phyloP scores from a whole-genome alignment of 1,139 yeast genomes.

The Suhomyces choctaworum region DNA sequence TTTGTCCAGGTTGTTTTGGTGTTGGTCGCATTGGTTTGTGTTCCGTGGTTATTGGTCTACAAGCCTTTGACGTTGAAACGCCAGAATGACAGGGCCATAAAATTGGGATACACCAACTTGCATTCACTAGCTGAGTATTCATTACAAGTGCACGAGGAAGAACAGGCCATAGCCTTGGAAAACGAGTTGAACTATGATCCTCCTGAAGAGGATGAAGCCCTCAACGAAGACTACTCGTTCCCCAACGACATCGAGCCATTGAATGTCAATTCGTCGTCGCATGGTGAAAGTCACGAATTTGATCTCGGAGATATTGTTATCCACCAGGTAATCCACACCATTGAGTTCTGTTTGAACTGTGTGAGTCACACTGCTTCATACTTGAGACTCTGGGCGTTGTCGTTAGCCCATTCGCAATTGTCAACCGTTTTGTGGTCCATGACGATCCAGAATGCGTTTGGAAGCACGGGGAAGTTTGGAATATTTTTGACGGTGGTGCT shows the following conservation, averaged over 20 bases:
- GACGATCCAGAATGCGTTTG: slow-evolving; percentile 88
- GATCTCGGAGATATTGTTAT: slow-evolving; percentile 92
- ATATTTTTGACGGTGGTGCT: slow-evolving; percentile 70
- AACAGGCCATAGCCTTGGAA: slow-evolving; percentile 34
- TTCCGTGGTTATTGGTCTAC: slow-evolving; percentile 87
- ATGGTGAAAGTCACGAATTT: slow-evolving; percentile 48
- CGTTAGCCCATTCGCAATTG: slow-evolving; percentile 95
- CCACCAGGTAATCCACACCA: slow-evolving; percentile 97
- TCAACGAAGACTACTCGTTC: slow-evolving; percentile 34
- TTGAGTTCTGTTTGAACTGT: slow-evolving; percentile 95
- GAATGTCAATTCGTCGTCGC: slow-evolving; percentile 25
- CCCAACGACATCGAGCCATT: slow-evolving; percentile 53
- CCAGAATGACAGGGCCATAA: slow-evolving; percentile 23
- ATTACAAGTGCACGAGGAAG: slow-evolving; percentile 32
- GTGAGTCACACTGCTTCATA: slow-evolving; percentile 98
- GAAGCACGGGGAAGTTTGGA: slow-evolving; percentile 65
- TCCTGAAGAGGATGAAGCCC: slow-evolving; percentile 33
- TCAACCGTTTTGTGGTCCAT: slow-evolving; percentile 93
- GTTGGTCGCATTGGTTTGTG: slow-evolving; percentile 78
- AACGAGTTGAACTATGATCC: slow-evolving; percentile 18
- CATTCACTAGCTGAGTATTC: slow-evolving; percentile 36
- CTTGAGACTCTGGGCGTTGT: slow-evolving; percentile 93
- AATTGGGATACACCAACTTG: slow-evolving; percentile 38
- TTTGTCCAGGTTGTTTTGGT: slow-evolving; percentile 74
- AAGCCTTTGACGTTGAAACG: slow-evolving; percentile 73